Evolutionary conservation across 2,329 filamentous ascomycete genomes (phyloP), one percentile per base, ranked within the genome.

Genomic region (Scopulariopsis brevicaulis): DNA sequence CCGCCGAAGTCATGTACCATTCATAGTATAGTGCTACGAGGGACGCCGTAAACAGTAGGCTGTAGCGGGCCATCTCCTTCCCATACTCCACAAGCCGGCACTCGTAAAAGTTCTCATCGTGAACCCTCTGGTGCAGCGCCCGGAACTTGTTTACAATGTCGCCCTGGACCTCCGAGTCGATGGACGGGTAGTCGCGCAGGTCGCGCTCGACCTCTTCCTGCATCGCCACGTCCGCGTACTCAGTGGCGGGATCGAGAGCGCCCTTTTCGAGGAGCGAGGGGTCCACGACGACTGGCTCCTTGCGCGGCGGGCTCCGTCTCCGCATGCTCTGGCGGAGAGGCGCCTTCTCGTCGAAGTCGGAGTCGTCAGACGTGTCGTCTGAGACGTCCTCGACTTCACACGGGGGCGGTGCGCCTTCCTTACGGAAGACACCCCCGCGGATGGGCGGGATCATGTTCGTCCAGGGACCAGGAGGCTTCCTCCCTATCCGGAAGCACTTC

Each of bases 401-500:
- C 18, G 15, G 10, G n/a, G n/a, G 15, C 18, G 14, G 40, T 15
- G 40, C 6, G 15, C 14, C 40, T 18, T 46, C 40, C 40, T 18
- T 46, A 14, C 53, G 34, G 25, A 34, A 20, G 43, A 51, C 11
- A 1, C 25, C 25, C 24, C 77, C 75, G 65, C 78, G 74, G 60
- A 85, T 84, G 62, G 83, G 83, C 58, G 83, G 82, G 62, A 76
- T 78, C 63, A 78, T 46, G 25, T 82, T 83, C 60, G 70, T 69
- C 82, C 82, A 86, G 43, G 75, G 75, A 61, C 77, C 74, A 58
- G 70, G 65, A 53, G 79, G 72, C 65, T 75, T 77, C 64, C 76
- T 77, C 63, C 82, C 83, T 63, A 86, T 82, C 63, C 79, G 80
- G 69, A 77, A 84, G 63, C 77, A 75, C 67, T 77, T 79, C 80